A percentile compares a stretch with the other conserved stretches of the same genome.
Conservation (phyloP, 23 red algal genomes). For the Chondrus crispus region DNA sequence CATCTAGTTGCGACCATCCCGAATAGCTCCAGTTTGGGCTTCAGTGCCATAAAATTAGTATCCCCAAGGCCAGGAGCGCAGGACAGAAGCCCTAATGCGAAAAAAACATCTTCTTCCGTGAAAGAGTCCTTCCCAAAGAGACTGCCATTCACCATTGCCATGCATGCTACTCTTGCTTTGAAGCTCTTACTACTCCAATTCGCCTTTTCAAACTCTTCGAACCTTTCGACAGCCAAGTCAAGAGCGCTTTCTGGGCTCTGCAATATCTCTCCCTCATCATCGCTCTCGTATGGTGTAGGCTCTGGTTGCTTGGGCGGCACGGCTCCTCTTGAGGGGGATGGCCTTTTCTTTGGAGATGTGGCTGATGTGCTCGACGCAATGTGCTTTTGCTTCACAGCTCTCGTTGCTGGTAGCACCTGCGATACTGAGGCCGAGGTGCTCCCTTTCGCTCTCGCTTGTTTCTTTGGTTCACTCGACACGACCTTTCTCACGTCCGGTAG, state of each 20-base stretch:
- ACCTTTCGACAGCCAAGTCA: slow-evolving; percentile 21
- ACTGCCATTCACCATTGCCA: neutral
- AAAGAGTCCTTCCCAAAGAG: slow-evolving; percentile 28
- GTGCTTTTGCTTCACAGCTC: neutral
- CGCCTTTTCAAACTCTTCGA: slow-evolving; percentile 53
- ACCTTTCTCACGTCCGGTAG: slow-evolving; percentile 25
- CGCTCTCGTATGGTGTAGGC: slow-evolving; percentile 32
- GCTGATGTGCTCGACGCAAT: neutral
- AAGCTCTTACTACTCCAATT: slow-evolving; percentile 74
- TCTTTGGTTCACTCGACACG: neutral
- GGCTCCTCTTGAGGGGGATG: neutral
- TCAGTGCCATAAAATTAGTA: slow-evolving; percentile 64
- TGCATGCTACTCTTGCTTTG: slow-evolving; percentile 45
- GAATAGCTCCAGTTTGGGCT: slow-evolving; percentile 69
- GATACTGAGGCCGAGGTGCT: neutral
- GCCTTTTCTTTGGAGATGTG: neutral
- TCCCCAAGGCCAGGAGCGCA: slow-evolving; percentile 44
- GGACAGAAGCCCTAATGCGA: slow-evolving; percentile 32
- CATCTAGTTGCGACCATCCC: slow-evolving; percentile 44
- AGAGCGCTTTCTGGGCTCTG: slow-evolving; percentile 39
- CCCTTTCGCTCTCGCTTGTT: neutral
- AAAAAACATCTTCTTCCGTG: slow-evolving; percentile 41
- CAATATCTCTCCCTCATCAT: slow-evolving; percentile 62
- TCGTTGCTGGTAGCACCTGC: neutral
- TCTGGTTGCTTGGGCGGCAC: neutral